Conservation (phyloP, 1,284 basidiomycete genomes). For the Laetiporus sulphureus region DNA sequence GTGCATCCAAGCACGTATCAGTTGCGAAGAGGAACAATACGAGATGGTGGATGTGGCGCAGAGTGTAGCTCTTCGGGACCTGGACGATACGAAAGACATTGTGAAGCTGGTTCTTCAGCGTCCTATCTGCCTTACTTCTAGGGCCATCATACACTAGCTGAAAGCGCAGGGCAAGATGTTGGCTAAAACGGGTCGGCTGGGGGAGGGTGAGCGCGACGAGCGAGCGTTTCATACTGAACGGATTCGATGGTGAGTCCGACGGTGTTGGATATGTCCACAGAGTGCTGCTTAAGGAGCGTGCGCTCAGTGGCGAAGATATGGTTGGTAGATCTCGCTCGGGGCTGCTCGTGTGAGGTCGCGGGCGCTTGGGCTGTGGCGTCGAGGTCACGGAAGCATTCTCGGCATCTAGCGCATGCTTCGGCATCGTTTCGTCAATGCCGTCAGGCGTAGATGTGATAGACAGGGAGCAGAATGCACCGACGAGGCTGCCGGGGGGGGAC, state of each 20-base stretch:
- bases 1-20: constrained; percentile 18
- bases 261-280: constrained; percentile 22
- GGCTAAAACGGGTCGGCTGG: constrained; percentile 36
- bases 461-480: too few relatives aligned
- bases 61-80: constrained; percentile 63
- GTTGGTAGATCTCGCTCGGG: too few relatives aligned
- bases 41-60: constrained; percentile 57
- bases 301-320: constrained; percentile 10
- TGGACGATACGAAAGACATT: constrained; percentile 59
- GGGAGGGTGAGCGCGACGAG: constrained; percentile 34
- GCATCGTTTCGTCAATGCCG: too few relatives aligned
- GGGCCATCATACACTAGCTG: constrained; percentile 39
- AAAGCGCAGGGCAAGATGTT: constrained; percentile 61
- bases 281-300: constrained; percentile 14
- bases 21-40: constrained; percentile 56
- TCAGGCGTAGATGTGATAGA: too few relatives aligned
- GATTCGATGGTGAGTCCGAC: constrained; percentile 34
- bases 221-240: constrained; percentile 29
- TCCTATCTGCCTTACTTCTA: constrained; percentile 15
- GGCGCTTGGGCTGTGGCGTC: too few relatives aligned
- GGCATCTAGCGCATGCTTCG: too few relatives aligned
- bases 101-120: constrained; percentile 16
- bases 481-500: too few relatives aligned
- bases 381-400: too few relatives aligned
- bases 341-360: too few relatives aligned